Evolutionary conservation across 192 early-diverging fungal species (phyloP), one percentile per base, ranked within the genome.

Genomic region (Entomortierella beljakovae): DNA sequence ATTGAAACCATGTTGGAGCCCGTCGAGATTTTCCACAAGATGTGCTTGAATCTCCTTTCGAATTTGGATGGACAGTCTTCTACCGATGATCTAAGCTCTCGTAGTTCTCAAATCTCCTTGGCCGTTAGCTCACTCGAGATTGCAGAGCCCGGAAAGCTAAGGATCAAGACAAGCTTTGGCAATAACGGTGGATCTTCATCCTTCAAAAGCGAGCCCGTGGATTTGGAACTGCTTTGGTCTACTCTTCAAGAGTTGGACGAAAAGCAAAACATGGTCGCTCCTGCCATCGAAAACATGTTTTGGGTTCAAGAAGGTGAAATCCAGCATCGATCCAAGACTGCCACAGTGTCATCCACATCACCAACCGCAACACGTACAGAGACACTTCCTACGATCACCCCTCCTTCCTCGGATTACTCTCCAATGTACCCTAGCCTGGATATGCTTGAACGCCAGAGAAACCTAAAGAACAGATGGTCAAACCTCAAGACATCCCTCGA

Each of bases 301-400:
- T 79, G 75, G 75, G 75, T 79, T 11, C 75, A 79, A 28, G 75
- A 79, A 18, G 75, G 75, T 40, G 75, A 79, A 57, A 70, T 79
- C 42, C 68, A 79, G 32, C 66, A 69, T 25, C 58, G 75, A 3
- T 54, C 61, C 55, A 70, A 69, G 25, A 46, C 42, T 8, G 29
- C 53, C 13, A 31, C 54, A 16, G 1, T 69, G n/a, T 51, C 75
- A 40, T 49, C 75, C 1, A 63, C 62, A 5, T 59, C 75, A 6
- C 66, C 75, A 31, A 60, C 73, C 33, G 20, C 61, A 48, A 18
- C 26, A 23, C 31, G 18, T 13, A 6, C 42, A 25, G 35, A 38
- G 4, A 32, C 42, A 13, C 22, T 43, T 31, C 4, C 43, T 37
- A 31, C 67, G 20, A 22, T 25, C n/a, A 29, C 62, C 10, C 62